Evolutionary conservation across 306 rosid species (phyloP).

Genomic region (Potentilla sterilis): DNA sequence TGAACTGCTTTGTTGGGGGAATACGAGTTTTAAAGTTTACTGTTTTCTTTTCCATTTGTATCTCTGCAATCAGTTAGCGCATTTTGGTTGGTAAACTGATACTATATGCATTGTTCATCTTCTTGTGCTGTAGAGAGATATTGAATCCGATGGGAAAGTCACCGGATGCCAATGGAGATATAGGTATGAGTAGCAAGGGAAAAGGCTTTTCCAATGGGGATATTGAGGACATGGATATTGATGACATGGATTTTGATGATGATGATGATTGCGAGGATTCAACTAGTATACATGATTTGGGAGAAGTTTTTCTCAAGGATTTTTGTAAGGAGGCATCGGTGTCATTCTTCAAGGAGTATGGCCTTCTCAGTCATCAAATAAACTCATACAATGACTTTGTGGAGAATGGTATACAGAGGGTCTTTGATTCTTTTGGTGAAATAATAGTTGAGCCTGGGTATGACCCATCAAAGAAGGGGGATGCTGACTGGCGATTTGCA

Average conservation of each 20-base stretch:
- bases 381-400: slow-evolving; percentile 71
- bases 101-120: neutral
- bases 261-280: slow-evolving; percentile 24
- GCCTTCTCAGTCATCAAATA: slow-evolving; percentile 86
- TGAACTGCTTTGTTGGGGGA: neutral
- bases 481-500: slow-evolving; percentile 64
- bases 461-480: slow-evolving; percentile 88
- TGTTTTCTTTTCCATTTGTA: neutral
- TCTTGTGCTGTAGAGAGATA: slow-evolving; percentile 12
- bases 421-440: slow-evolving; percentile 69
- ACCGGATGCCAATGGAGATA: slow-evolving; percentile 48
- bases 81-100: neutral
- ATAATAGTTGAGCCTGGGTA: slow-evolving; percentile 64
- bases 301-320: slow-evolving; percentile 26
- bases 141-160: slow-evolving; percentile 40
- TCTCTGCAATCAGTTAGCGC: neutral
- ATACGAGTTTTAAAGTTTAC: neutral
- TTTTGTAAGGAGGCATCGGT: slow-evolving; percentile 56
- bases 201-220: slow-evolving; percentile 32
- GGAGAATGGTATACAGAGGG: slow-evolving; percentile 46
- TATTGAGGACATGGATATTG: slow-evolving; percentile 20
- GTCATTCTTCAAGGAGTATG: slow-evolving; percentile 57
- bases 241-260: slow-evolving; percentile 34
- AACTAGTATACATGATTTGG: slow-evolving; percentile 36
- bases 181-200: slow-evolving; percentile 53